Evolutionary conservation across 2,329 filamentous ascomycete species (phyloP).

Genomic region (Leptodontidium sp.): DNA sequence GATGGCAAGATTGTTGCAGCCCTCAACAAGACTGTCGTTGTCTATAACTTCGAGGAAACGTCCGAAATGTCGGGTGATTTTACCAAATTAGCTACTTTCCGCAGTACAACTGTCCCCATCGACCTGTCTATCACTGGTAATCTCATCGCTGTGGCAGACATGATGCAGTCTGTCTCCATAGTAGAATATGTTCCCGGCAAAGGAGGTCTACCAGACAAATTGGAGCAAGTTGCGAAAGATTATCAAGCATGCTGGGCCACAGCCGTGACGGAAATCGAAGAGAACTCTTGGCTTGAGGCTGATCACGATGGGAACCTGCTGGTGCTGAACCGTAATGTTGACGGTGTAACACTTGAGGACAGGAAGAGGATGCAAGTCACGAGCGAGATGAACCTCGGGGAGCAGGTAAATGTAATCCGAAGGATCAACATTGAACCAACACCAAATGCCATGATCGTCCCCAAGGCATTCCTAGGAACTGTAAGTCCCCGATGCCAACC

Average conservation of each 20-base stretch:
- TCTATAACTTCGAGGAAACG: conserved; percentile 64
- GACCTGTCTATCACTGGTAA: conserved; percentile 79
- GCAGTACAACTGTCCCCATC: conserved; percentile 84
- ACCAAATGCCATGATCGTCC: conserved; percentile 73
- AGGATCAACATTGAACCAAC: conserved; percentile 73
- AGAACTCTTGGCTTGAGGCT: conserved; percentile 79
- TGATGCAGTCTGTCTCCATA: conserved; percentile 91
- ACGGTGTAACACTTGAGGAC: conserved; percentile 79
- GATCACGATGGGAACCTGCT: conserved; percentile 90
- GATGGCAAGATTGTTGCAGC: conserved; percentile 83
- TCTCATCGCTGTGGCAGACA: conserved; percentile 83
- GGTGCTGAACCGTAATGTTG: conserved; percentile 76
- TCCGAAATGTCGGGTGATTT: conserved; percentile 65
- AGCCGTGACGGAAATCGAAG: conserved; percentile 75
- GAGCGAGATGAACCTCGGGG: conserved; percentile 85
- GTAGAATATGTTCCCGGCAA: conserved; percentile 72
- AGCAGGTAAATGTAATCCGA: conserved; percentile 91
- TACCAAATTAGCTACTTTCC: conserved; percentile 76
- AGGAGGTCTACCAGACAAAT: conserved; percentile 64
- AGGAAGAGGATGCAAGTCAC: conserved; percentile 74
- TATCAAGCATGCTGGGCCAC: conserved; percentile 86
- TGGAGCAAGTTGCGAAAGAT: conserved; percentile 81
- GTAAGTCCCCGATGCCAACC: conserved; percentile 60
- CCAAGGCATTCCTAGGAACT: conserved; percentile 87
- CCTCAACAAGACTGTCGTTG: conserved; percentile 83